These are phyloP conservation scores for Pseudonectria foliicola DNA, from an alignment of 2,329 filamentous ascomycete genomes.

Conservation along the genomic window DNA sequence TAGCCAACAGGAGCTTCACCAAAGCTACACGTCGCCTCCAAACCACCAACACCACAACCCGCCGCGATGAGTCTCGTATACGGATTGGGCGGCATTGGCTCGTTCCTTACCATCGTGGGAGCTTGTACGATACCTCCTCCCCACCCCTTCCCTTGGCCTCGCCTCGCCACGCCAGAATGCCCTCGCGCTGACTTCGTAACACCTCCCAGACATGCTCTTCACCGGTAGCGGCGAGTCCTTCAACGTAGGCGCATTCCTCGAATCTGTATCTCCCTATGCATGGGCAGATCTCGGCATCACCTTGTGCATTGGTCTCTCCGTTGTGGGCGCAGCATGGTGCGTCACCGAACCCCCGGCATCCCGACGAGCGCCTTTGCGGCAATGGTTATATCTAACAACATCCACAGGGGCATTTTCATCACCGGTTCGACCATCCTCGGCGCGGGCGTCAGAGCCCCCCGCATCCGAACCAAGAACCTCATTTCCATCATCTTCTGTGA, in stretches of 20 bases:
- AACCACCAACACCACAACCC: conserved; percentile 16
- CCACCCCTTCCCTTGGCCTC: conserved; percentile 4
- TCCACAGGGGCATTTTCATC: conserved; percentile 88
- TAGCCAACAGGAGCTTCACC: conserved; percentile 19
- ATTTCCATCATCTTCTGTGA: conserved; percentile 99
- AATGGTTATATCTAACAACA: conserved; percentile 12
- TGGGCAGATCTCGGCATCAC: conserved; percentile 90
- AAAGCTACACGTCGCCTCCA: conserved; percentile 18
- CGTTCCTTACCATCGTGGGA: conserved; percentile 66
- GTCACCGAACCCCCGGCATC: conserved; percentile 12
- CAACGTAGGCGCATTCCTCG: conserved; percentile 93
- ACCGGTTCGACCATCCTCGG: conserved; percentile 96
- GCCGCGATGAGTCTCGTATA: conserved; percentile 65
- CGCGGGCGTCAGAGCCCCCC: conserved; percentile 90
- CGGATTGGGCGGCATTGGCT: conserved; percentile 59
- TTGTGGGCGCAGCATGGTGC: conserved; percentile 96
- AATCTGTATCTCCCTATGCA: conserved; percentile 86
- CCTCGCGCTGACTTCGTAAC: conserved; percentile 13
- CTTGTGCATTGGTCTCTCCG: conserved; percentile 91
- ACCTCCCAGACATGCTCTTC: conserved; percentile 84
- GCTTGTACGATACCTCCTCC: conserved; percentile 55
- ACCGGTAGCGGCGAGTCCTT: conserved; percentile 93
- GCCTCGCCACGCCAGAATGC: conserved; percentile 2
- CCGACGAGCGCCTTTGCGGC: no score
- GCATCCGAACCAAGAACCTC: conserved; percentile 98